Base-by-base conservation (phyloP, 2,329 filamentous ascomycete genomes). In the Nemania sp. region DNA sequence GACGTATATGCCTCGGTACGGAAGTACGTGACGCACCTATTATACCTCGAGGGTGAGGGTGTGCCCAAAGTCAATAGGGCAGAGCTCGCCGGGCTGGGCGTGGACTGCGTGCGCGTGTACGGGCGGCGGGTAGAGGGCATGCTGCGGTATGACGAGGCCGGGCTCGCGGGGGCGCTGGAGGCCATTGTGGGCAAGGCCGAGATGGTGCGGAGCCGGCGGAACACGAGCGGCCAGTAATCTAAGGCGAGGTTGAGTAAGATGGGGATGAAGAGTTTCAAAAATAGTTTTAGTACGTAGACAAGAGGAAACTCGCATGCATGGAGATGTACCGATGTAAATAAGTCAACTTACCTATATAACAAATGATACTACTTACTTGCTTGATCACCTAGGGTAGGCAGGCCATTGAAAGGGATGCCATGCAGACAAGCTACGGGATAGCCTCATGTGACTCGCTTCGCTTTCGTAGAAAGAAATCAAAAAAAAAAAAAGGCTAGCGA, bases 11-110 rank as follows among this genome's bases (percentile, higher is more conserved):
- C 5, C 26, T 35, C 52, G 70, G 86, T 89, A 5, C 92, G 80
- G 27, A 83, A 82, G 2, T 97, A 96, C 75, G 90, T 98, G 3
- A 97, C 92, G 6, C 94, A 98, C 77, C 79, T 98, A 15, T 85
- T 98, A 6, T 92, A 97, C 76, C 81, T 97, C 0, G 92, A 94
- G 49, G 90, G 90, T 0, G 85, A 88, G 0, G 87, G 86, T 0
- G 89, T 90, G 24, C 94, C 94, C 0, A 82, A 78, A 3, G 90
- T 97, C 0, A 89, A 97, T 73, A 88, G 85, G 57, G 85, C 85
- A 5, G 86, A 85, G 62, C 82, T 98, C 51, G 81, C 81, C 2
- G 79, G 81, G 20, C 78, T 94, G 70, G 94, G 94, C 0, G 93
- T 98, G 47, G 91, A 94, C 74, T 89, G 90, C 18, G 87, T 97